These are phyloP conservation scores for Chamaenerion angustifolium DNA, from an alignment of 345 rosid species.

Conservation along the genomic window DNA sequence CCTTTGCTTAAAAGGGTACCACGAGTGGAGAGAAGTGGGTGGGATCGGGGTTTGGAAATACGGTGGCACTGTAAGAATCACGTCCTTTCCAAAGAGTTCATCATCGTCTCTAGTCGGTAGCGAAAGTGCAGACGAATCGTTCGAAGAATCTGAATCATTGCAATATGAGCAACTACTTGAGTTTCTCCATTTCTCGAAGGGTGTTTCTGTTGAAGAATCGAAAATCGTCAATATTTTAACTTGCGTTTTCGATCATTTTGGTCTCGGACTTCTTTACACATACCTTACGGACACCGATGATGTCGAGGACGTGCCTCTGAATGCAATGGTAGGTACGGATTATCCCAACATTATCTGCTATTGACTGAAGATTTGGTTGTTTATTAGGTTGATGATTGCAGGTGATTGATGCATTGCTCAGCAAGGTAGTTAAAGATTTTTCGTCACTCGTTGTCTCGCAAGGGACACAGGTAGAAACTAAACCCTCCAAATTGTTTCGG, in stretches of 20 bases:
- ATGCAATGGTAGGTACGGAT: constrained; percentile 89
- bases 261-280: constrained; percentile 68
- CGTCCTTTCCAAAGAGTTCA: constrained; percentile 60
- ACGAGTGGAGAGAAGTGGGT: constrained; percentile 91
- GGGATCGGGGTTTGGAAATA: constrained; percentile 95
- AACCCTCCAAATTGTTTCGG: background rate
- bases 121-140: constrained; percentile 72
- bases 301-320: constrained; percentile 57
- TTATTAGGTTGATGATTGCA: constrained; percentile 8
- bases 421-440: constrained; percentile 78
- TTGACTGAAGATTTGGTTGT: background rate
- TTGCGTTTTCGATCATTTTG: constrained; percentile 77
- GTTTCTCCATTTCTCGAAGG: constrained; percentile 75
- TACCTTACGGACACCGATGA: constrained; percentile 61
- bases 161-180: constrained; percentile 80
- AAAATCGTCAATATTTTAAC: constrained; percentile 57
- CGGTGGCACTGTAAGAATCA: constrained; percentile 91
- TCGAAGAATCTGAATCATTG: constrained; percentile 79
- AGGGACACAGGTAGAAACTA: constrained; percentile 52
- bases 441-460: constrained; percentile 79
- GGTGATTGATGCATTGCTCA: constrained; percentile 73
- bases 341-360: constrained; percentile 5
- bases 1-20: constrained; percentile 83
- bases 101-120: constrained; percentile 45
- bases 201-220: constrained; percentile 62